These are phyloP conservation scores for Phytophthora crassamura DNA, from an alignment of 352 stramenopile genomes.

Conservation along the genomic window DNA sequence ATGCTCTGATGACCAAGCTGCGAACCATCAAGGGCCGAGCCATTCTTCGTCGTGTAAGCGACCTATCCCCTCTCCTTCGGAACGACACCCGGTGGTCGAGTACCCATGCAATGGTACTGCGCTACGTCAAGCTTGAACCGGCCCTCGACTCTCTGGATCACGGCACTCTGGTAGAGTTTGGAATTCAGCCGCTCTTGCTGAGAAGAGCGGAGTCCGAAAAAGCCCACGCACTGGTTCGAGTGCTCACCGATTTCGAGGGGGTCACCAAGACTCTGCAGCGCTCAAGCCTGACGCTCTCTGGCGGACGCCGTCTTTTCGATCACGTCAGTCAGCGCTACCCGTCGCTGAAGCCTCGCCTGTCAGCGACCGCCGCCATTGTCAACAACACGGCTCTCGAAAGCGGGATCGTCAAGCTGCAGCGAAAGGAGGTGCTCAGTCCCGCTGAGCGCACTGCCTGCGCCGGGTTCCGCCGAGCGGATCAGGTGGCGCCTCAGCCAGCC, in stretches of 20 bases:
- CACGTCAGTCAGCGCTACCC: conserved; percentile 4
- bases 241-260: conserved; percentile 18
- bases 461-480: neutral
- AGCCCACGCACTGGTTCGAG: conserved; percentile 1
- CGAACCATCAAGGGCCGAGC: conserved; percentile 5
- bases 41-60: conserved; percentile 1
- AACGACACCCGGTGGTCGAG: conserved; percentile 34
- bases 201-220: conserved; percentile 7
- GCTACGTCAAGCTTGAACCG: conserved; percentile 6
- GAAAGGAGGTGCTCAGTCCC: conserved; percentile 5
- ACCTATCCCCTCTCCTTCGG: neutral
- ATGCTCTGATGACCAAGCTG: conserved; percentile 10
- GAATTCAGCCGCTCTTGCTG: conserved; percentile 12
- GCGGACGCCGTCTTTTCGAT: conserved; percentile 11
- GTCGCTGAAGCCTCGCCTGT: conserved; percentile 7
- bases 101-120: conserved; percentile 7
- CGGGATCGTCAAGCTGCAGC: conserved; percentile 17
- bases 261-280: conserved; percentile 28
- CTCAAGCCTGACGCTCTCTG: conserved; percentile 14
- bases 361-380: conserved; percentile 7
- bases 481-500: neutral
- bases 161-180: conserved; percentile 13
- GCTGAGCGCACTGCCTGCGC: conserved; percentile 7
- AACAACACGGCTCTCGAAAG: conserved; percentile 11
- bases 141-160: conserved; percentile 12